phyloP scores from a whole-genome alignment of 1,139 yeast species.

The Candida mesenterica region DNA sequence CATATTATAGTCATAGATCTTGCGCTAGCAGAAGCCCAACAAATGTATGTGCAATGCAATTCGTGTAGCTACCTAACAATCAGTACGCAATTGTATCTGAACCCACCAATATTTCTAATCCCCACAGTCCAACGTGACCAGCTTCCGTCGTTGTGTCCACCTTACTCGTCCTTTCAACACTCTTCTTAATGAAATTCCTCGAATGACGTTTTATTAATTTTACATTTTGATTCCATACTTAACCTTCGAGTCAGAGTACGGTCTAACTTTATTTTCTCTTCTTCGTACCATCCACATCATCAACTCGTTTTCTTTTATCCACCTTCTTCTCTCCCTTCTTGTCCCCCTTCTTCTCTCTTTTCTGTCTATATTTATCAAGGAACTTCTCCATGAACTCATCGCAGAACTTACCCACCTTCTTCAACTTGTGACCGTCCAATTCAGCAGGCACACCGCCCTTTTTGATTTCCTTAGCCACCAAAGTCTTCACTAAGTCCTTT shows the following conservation, averaged over 20 bases:
- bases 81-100: too few species aligned
- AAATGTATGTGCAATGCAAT: too few species aligned
- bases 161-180: too few species aligned
- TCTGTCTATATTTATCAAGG: constrained; percentile 49
- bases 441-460: constrained; percentile 55
- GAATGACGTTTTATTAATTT: background rate
- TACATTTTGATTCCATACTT: background rate
- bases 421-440: constrained; percentile 59
- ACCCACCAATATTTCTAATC: too few species aligned
- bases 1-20: background rate
- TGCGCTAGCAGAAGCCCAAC: background rate
- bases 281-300: constrained; percentile 3
- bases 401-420: constrained; percentile 66
- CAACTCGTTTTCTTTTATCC: constrained; percentile 7
- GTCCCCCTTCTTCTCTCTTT: constrained; percentile 23
- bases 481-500: constrained; percentile 63
- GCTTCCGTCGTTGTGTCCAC: too few species aligned
- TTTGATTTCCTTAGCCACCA: constrained; percentile 65
- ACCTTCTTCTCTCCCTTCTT: constrained; percentile 7
- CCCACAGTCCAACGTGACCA: too few species aligned
- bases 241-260: too few species aligned
- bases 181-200: too few species aligned
- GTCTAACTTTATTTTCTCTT: constrained; percentile 2
- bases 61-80: too few species aligned
- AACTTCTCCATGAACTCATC: constrained; percentile 74